Percentiles rank a stretch among this genome's conserved stretches.
phyloP scores from a whole-genome alignment of 2,329 filamentous ascomycete genomes.

The Passalora sequoiae region DNA sequence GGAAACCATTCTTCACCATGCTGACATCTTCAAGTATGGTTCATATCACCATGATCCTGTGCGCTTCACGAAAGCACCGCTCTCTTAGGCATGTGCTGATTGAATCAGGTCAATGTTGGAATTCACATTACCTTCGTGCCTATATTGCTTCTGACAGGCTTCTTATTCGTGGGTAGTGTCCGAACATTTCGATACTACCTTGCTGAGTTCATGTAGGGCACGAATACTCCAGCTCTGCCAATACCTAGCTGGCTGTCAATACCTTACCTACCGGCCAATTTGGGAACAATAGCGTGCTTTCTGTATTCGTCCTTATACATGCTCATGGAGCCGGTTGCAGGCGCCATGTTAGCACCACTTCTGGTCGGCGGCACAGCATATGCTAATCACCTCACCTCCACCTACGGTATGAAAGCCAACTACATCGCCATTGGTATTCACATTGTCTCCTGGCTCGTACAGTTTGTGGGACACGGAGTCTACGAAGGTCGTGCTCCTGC shows the following conservation, averaged over 20 bases:
- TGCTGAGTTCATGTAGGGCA: conserved; percentile 40
- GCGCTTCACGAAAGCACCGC: conserved; percentile 13
- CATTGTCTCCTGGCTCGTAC: conserved; percentile 72
- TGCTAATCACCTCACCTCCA: conserved; percentile 66
- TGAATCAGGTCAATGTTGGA: conserved; percentile 60
- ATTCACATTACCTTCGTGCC: conserved; percentile 80
- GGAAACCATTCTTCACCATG: too few relatives aligned
- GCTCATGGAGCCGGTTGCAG: conserved; percentile 89
- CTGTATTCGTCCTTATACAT: conserved; percentile 77
- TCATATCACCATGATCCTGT: conserved; percentile 73
- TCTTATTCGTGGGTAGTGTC: conserved; percentile 59
- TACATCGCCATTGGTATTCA: conserved; percentile 65
- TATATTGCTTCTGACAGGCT: conserved; percentile 64
- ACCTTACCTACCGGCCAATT: conserved; percentile 55
- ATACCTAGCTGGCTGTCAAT: conserved; percentile 51
- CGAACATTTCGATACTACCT: background rate
- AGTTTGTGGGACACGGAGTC: conserved; percentile 85
- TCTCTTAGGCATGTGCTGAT: conserved; percentile 19
- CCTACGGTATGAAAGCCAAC: conserved; percentile 56
- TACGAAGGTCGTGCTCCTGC: conserved; percentile 87
- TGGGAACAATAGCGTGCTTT: conserved; percentile 53
- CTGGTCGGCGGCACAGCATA: conserved; percentile 70
- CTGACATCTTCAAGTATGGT: conserved; percentile 59
- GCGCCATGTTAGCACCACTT: conserved; percentile 67
- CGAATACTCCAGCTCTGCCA: conserved; percentile 52